These are phyloP conservation scores for Podospora didyma DNA, from an alignment of 495 filamentous ascomycete genomes.

Conservation along the genomic window DNA sequence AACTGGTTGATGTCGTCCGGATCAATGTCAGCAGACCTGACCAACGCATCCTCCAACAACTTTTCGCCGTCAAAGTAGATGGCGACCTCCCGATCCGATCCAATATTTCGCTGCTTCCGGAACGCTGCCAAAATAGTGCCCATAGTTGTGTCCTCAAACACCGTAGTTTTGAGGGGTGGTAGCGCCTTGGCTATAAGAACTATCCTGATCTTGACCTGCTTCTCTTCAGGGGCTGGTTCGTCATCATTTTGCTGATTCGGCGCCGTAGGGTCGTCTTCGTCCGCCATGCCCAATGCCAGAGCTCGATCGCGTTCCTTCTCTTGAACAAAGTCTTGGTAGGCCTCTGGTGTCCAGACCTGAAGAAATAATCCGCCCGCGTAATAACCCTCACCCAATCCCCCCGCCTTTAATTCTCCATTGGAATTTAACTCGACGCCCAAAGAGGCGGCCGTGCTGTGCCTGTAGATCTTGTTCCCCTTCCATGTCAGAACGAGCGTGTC, in stretches of 20 bases:
- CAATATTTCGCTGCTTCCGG: constrained; percentile 26
- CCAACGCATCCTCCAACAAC: constrained; percentile 55
- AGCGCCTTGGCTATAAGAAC: constrained; percentile 44
- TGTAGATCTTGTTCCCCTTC: constrained; percentile 67
- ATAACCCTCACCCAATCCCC: constrained; percentile 29
- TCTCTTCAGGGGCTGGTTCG: constrained; percentile 18
- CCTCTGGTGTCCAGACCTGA: constrained; percentile 66
- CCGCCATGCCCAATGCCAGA: constrained; percentile 20
- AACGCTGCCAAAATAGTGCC: constrained; percentile 37
- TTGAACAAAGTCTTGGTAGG: constrained; percentile 46
- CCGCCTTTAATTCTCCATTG: constrained; percentile 28
- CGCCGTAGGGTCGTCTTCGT: constrained; percentile 7
- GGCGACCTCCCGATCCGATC: constrained; percentile 48
- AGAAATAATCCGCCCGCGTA: constrained; percentile 53
- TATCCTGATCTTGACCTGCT: constrained; percentile 54
- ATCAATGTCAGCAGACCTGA: constrained; percentile 67
- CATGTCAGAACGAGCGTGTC: constrained; percentile 70
- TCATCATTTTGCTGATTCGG: neutral
- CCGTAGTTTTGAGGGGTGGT: constrained; percentile 33
- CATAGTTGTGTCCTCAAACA: constrained; percentile 35
- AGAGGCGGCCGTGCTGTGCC: constrained; percentile 66
- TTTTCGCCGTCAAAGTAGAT: constrained; percentile 79
- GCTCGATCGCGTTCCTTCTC: constrained; percentile 34
- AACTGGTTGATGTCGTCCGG: constrained; percentile 67
- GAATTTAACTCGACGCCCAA: constrained; percentile 51